phyloP scores from a whole-genome alignment of 352 stramenopile species.

The Phytophthora tubulina region DNA sequence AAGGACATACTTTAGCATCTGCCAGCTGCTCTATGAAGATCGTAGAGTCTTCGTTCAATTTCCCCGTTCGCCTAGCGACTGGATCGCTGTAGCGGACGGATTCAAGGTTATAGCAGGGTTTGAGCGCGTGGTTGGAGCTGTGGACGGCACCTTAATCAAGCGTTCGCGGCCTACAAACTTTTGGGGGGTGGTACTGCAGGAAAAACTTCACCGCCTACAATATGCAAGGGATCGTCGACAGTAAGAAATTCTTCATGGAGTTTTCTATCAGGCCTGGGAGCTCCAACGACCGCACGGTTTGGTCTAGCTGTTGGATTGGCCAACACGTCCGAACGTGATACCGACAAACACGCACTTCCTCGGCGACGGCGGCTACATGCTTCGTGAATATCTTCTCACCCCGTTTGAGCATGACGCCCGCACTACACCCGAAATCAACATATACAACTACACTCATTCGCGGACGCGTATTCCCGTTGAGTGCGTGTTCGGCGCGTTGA shows the following conservation, averaged over 20 bases:
- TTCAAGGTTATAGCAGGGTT: background rate
- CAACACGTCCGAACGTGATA: background rate
- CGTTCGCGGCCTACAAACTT: too few species aligned
- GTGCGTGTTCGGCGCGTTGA: background rate
- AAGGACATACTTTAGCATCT: background rate
- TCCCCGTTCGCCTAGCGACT: background rate
- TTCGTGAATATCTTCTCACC: background rate
- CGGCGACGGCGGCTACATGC: conserved; percentile 2
- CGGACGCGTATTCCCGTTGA: background rate
- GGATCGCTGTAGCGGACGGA: background rate
- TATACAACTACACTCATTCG: background rate
- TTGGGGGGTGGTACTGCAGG: background rate
- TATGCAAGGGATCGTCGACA: conserved; percentile 5
- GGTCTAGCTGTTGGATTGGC: background rate
- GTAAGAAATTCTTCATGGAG: conserved; percentile 2
- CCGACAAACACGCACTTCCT: background rate
- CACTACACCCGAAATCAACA: background rate
- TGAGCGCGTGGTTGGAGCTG: too few species aligned
- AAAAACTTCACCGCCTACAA: conserved; percentile 7
- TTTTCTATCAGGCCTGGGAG: conserved; percentile 1
- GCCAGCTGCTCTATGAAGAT: conserved; percentile 7
- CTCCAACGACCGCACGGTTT: conserved; percentile 5
- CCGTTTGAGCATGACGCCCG: conserved; percentile 3
- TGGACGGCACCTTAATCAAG: too few species aligned
- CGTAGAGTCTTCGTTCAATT: background rate